Percentiles rank a stretch among this genome's conserved stretches.
Conservation (phyloP, 179 eudicot species). For the Silene coronaria region DNA sequence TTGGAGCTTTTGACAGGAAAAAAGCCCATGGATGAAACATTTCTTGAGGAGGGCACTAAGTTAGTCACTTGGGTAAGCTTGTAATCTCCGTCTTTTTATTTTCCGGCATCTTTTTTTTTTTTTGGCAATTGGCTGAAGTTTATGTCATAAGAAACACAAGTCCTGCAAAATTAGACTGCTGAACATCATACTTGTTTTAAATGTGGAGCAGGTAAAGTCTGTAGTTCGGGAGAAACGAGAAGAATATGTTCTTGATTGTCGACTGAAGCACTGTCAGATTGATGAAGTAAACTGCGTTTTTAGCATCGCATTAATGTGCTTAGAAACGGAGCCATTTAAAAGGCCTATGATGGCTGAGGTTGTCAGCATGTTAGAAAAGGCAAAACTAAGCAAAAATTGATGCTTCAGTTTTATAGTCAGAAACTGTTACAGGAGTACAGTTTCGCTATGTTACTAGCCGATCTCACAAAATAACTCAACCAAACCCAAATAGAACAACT, state of each 20-base stretch:
- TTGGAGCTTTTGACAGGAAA: constrained; percentile 86
- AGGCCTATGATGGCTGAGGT: constrained; percentile 79
- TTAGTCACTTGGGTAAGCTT: constrained; percentile 79
- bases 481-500: too few species aligned
- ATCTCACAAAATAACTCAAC: too few species aligned
- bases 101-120: neutral
- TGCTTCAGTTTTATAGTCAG: constrained; percentile 21
- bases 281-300: constrained; percentile 58
- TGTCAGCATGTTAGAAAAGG: constrained; percentile 64
- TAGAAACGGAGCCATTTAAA: constrained; percentile 57
- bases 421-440: neutral
- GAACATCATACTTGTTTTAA: neutral
- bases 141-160: neutral
- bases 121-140: neutral
- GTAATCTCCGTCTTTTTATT: neutral
- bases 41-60: constrained; percentile 83
- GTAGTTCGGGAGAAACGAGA: constrained; percentile 64
- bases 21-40: constrained; percentile 76
- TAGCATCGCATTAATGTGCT: constrained; percentile 64
- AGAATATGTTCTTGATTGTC: constrained; percentile 61
- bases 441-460: neutral
- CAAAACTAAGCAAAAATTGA: constrained; percentile 25
- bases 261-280: constrained; percentile 40
- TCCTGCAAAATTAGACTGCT: neutral
- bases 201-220: constrained; percentile 55